Evolutionary conservation across 1,139 yeast species (phyloP).

Genomic region (Geotrichum aggregatum): DNA sequence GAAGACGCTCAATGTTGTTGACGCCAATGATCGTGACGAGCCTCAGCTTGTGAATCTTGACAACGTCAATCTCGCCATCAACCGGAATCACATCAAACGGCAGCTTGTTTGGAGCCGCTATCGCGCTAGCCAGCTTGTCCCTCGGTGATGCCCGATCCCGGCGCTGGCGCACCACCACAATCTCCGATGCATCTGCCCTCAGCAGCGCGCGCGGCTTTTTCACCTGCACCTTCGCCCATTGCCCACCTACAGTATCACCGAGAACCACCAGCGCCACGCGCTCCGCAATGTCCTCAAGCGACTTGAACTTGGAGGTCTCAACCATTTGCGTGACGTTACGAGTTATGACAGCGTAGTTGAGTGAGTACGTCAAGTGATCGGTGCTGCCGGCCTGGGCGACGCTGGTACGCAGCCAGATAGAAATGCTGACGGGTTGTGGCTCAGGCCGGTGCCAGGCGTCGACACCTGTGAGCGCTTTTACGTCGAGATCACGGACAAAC

Average conservation of each 20-base stretch:
- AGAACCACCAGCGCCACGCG: conserved; percentile 49
- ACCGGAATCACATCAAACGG: conserved; percentile 45
- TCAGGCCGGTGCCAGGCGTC: conserved; percentile 73
- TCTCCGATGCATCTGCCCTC: conserved; percentile 51
- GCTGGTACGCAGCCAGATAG: conserved; percentile 60
- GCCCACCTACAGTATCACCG: conserved; percentile 51
- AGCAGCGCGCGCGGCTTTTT: conserved; percentile 53
- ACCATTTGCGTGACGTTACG: conserved; percentile 55
- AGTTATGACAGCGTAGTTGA: conserved; percentile 82
- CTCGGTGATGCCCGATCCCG: conserved; percentile 16
- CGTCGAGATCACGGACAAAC: conserved; percentile 53
- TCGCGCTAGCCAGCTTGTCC: too few species aligned
- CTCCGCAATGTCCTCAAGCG: conserved; percentile 59
- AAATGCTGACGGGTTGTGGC: conserved; percentile 63
- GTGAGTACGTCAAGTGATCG: conserved; percentile 74
- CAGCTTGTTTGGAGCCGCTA: conserved; percentile 26
- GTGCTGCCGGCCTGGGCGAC: conserved; percentile 65
- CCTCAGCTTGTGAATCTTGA: conserved; percentile 52
- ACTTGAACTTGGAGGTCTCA: conserved; percentile 44
- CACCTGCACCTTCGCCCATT: conserved; percentile 46
- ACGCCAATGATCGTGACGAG: conserved; percentile 82
- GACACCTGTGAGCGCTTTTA: conserved; percentile 64
- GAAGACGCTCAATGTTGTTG: conserved; percentile 79
- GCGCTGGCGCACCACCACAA: conserved; percentile 39
- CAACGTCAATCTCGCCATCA: conserved; percentile 39